Evolutionary conservation across 2,329 filamentous ascomycete species (phyloP).

Genomic region (Alternaria ethzedia): DNA sequence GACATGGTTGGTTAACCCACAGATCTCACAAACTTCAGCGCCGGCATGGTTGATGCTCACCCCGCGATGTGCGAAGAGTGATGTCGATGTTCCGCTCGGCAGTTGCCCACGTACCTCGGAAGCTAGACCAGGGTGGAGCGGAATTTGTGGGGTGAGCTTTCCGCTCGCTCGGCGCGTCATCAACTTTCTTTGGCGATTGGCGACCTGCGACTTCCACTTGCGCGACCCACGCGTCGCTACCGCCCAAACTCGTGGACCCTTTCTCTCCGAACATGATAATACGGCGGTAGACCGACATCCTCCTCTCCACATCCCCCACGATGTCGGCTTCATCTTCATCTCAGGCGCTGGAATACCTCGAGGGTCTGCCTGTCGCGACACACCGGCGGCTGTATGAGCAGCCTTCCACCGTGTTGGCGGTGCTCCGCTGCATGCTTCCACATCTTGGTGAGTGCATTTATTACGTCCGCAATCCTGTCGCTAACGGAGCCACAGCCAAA

Average conservation of each 20-base stretch:
- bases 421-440: constrained; percentile 96
- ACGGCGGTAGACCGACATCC: constrained; percentile 25
- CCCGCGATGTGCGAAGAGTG: constrained; percentile 20
- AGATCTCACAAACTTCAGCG: constrained; percentile 68
- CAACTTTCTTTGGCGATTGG: constrained; percentile 16
- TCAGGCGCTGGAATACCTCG: constrained; percentile 84
- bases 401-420: constrained; percentile 91
- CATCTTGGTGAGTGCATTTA: constrained; percentile 69
- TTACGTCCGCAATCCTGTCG: background rate
- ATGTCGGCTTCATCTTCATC: constrained; percentile 63
- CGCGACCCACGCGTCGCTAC: constrained; percentile 21
- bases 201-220: constrained; percentile 9
- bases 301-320: constrained; percentile 46
- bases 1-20: constrained; percentile 52
- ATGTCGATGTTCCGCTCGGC: constrained; percentile 33
- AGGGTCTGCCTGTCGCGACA: constrained; percentile 86
- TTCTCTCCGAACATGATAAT: constrained; percentile 39
- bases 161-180: constrained; percentile 35
- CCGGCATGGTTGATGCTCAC: constrained; percentile 39
- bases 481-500: constrained; percentile 69
- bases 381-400: constrained; percentile 94
- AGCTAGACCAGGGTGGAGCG: constrained; percentile 31
- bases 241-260: background rate
- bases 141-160: constrained; percentile 18
- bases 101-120: constrained; percentile 17